Percentiles rank a stretch among this genome's conserved stretches.
These are phyloP conservation scores for Solanum lycopersicoides DNA, from an alignment of 257 asterid genomes.

Conservation along the genomic window DNA sequence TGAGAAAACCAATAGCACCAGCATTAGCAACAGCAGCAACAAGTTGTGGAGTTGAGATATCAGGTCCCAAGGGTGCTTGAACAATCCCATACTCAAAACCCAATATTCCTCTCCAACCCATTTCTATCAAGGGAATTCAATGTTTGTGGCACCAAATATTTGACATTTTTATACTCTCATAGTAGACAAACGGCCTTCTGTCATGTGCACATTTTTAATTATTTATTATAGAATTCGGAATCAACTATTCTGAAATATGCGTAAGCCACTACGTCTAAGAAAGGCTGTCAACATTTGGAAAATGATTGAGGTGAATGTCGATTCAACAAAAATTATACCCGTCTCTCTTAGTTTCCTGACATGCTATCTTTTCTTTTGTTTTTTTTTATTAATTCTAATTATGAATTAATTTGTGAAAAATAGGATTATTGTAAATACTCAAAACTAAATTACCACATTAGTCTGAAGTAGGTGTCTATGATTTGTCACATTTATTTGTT, in stretches of 20 bases:
- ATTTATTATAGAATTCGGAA: background rate
- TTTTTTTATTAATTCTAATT: no score
- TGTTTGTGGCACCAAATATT: background rate
- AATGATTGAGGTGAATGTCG: background rate
- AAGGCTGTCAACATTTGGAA: background rate
- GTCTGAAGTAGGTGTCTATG: no score
- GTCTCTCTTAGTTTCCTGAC: no score
- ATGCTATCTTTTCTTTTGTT: no score
- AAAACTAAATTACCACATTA: no score
- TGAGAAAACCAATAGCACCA: conserved; percentile 60
- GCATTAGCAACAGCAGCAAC: conserved; percentile 86
- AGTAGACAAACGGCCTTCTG: background rate
- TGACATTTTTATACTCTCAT: background rate
- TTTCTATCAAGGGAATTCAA: background rate
- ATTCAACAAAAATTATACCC: background rate
- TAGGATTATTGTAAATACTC: no score
- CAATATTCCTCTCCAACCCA: conserved; percentile 86
- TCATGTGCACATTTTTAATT: background rate
- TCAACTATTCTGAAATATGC: background rate
- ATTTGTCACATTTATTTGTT: no score
- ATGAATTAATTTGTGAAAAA: no score
- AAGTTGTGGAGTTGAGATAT: conserved; percentile 72
- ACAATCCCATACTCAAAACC: conserved; percentile 85
- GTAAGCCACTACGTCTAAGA: background rate
- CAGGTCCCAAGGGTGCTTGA: conserved; percentile 89